Evolutionary conservation across 2,329 filamentous ascomycete genomes (phyloP), one percentile per base, ranked within the genome.

Genomic region (Verticillium nubilum): DNA sequence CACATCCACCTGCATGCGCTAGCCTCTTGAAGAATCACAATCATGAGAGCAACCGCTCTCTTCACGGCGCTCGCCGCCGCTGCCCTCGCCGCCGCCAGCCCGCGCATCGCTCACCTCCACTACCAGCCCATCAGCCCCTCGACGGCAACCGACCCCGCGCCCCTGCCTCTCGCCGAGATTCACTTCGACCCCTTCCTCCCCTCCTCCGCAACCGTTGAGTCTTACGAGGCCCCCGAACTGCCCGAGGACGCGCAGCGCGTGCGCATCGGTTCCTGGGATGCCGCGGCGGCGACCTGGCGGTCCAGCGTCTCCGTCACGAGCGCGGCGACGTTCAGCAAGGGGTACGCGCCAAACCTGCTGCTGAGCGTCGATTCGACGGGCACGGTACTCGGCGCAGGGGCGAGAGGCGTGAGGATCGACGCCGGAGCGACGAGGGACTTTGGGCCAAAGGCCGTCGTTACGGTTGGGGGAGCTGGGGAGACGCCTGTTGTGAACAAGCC

Each of bases 401-500:
- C 80, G 54, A 81, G 80, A 69, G 84, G 85, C n/a, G 79, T 85
- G 23, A 70, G 70, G 65, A 83, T 88, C 59, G 86, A 88, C 68
- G 86, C 86, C 12, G 86, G 86, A 2, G 78, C 83, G 65, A 88
- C 86, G 66, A 78, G 86, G 63, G 85, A 88, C 68, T 88, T 88
- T 73, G 85, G 84, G 0, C 85, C 86, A 52, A 78, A 84, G 74
- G 83, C 81, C 7, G 70, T 79, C 57, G 73, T 89, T 54, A 67
- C 81, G 52, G 72, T 76, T 26, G 75, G 79, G 50, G 71, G 67
- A 53, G 73, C 70, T 59, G 86, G 85, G 1, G 80, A 78, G 69
- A 78, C 81, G 68, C 85, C 85, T 2, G 79, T 80, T 64, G 73
- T 89, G 67, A 88, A 88, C 67, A 84, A 82, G 73, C 86, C 86